phyloP scores from a whole-genome alignment of 306 rosid species.

The Cucumis sativus region Cucumber_9930_V3 NC_026659.2:28448001-28448500 shows the following conservation, averaged over 20 bases:
- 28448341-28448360: too few species aligned
- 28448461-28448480: too few species aligned
- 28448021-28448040: conserved; percentile 6
- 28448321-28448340: too few species aligned
- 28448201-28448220: background rate
- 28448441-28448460: too few species aligned
- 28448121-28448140: conserved; percentile 8
- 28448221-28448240: background rate
- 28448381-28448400: too few species aligned
- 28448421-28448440: too few species aligned
- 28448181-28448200: background rate
- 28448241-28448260: background rate
- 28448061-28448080: conserved; percentile 12
- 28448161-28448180: conserved; percentile 12
- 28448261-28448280: background rate
- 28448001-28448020: conserved; percentile 9
- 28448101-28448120: conserved; percentile 4
- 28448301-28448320: too few species aligned
- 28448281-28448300: too few species aligned
- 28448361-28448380: too few species aligned
- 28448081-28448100: background rate
- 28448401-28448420: too few species aligned
- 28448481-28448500: too few species aligned
- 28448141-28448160: conserved; percentile 12
- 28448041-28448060: conserved; percentile 2